Conservation (phyloP, 495 filamentous ascomycete species). For the Apiosordaria backusii region DNA sequence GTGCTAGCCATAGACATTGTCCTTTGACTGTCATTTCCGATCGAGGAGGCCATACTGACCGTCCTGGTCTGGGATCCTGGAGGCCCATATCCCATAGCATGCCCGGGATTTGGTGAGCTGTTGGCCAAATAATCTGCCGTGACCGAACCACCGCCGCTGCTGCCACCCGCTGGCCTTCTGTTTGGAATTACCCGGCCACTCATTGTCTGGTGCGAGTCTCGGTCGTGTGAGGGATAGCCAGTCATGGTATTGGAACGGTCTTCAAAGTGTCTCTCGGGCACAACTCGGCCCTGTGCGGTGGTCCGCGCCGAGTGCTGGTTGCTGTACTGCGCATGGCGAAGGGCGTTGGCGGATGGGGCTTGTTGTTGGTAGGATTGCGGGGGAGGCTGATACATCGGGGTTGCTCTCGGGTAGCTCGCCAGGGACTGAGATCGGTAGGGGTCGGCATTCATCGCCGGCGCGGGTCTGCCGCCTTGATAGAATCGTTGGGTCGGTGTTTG, state of each 20-base stretch:
- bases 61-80: slow-evolving; percentile 48
- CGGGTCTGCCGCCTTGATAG: slow-evolving; percentile 51
- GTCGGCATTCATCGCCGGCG: slow-evolving; percentile 78
- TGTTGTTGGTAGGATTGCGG: slow-evolving; percentile 64
- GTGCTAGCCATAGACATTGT: slow-evolving; percentile 88
- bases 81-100: slow-evolving; percentile 27
- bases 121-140: slow-evolving; percentile 17
- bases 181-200: slow-evolving; percentile 84
- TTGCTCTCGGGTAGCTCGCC: slow-evolving; percentile 61
- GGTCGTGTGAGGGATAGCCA: slow-evolving; percentile 68
- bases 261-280: slow-evolving; percentile 80
- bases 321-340: slow-evolving; percentile 70
- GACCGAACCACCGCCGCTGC: background rate
- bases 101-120: slow-evolving; percentile 18
- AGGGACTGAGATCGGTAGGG: slow-evolving; percentile 88
- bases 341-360: slow-evolving; percentile 64
- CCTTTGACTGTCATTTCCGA: slow-evolving; percentile 40
- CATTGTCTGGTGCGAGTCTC: slow-evolving; percentile 80
- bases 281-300: slow-evolving; percentile 81
- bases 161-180: slow-evolving; percentile 42
- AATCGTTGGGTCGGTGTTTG: slow-evolving; percentile 54
- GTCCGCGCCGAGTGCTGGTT: slow-evolving; percentile 60
- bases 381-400: slow-evolving; percentile 60
- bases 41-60: slow-evolving; percentile 51
- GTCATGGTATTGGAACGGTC: slow-evolving; percentile 96